Percentiles rank a stretch among this genome's conserved stretches.
Evolutionary conservation across 1,284 basidiomycete species (phyloP).

Genomic region (Retiboletus flavoniger): DNA sequence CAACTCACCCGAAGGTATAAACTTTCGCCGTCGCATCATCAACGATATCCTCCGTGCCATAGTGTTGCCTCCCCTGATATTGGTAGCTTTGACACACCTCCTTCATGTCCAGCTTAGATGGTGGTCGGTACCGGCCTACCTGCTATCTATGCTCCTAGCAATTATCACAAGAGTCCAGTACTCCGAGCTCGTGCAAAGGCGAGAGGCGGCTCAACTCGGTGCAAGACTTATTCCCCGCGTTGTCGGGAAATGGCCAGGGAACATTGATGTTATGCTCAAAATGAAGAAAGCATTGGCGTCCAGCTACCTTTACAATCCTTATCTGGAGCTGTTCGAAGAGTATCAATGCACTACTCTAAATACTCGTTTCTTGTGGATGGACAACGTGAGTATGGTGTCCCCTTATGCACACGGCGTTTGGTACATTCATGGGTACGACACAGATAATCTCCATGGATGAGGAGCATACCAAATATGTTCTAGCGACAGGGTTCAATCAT

Average conservation of each 20-base stretch:
- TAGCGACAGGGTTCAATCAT: constrained; percentile 62
- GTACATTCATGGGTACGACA: background rate
- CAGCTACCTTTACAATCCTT: constrained; percentile 60
- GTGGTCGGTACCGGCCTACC: constrained; percentile 38
- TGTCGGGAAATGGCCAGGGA: constrained; percentile 71
- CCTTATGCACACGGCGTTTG: background rate
- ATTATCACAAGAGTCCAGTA: constrained; percentile 38
- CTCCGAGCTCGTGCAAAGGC: constrained; percentile 37
- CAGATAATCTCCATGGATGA: constrained; percentile 73
- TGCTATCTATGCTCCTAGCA: constrained; percentile 43
- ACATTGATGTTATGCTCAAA: constrained; percentile 61
- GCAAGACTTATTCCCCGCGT: constrained; percentile 55
- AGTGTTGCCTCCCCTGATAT: constrained; percentile 20
- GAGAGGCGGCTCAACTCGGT: constrained; percentile 47
- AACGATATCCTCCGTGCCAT: constrained; percentile 20
- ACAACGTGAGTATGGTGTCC: constrained; percentile 47
- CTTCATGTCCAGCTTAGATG: constrained; percentile 21
- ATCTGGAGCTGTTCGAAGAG: constrained; percentile 63
- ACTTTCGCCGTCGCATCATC: constrained; percentile 31
- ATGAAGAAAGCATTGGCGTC: constrained; percentile 55
- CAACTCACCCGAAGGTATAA: background rate
- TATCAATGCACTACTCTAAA: constrained; percentile 69
- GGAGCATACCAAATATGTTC: constrained; percentile 63
- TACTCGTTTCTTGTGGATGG: constrained; percentile 61
- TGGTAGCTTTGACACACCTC: constrained; percentile 9